phyloP scores from a whole-genome alignment of 805 yeast genomes.

The Nakazawaea peltata region DNA sequence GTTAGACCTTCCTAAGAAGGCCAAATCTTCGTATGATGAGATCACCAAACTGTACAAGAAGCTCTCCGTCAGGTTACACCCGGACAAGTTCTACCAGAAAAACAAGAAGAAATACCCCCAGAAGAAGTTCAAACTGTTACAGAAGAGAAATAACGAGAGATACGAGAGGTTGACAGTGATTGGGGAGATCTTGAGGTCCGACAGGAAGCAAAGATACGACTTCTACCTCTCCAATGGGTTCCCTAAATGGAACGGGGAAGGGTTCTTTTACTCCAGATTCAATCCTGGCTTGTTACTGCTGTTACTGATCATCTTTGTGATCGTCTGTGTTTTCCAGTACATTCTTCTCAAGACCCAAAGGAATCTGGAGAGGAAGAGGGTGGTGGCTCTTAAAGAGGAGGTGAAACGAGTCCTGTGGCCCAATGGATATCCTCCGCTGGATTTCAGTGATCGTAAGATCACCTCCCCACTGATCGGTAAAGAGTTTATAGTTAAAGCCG shows the following conservation, averaged over 20 bases:
- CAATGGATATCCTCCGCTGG: conserved; percentile 32
- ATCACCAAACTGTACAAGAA: conserved; percentile 63
- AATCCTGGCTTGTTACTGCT: conserved; percentile 58
- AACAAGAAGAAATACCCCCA: conserved; percentile 23
- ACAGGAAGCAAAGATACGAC: conserved; percentile 69
- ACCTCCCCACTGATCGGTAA: conserved; percentile 34
- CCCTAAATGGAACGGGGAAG: conserved; percentile 72
- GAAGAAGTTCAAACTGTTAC: conserved; percentile 17
- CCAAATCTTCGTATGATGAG: conserved; percentile 39
- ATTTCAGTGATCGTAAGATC: conserved; percentile 38
- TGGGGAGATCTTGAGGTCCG: conserved; percentile 61
- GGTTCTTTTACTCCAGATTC: conserved; percentile 56
- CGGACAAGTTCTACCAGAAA: conserved; percentile 58
- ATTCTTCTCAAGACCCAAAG: conserved; percentile 45
- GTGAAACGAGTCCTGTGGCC: conserved; percentile 52
- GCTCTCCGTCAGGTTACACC: conserved; percentile 68
- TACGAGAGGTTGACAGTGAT: conserved; percentile 75
- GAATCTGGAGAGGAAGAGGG: conserved; percentile 47
- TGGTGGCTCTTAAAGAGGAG: conserved; percentile 41
- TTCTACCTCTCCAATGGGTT: conserved; percentile 78
- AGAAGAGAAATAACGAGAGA: conserved; percentile 52
- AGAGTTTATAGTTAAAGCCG: conserved; percentile 45
- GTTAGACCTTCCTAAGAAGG: conserved; percentile 38
- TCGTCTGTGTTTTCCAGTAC: conserved; percentile 53
- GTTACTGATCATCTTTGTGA: conserved; percentile 37